A percentile compares a stretch with the other conserved stretches of the same genome.
These are phyloP conservation scores for Berberis thunbergii DNA, from an alignment of 164 flowering plant genomes.

Conservation along the genomic window DNA sequence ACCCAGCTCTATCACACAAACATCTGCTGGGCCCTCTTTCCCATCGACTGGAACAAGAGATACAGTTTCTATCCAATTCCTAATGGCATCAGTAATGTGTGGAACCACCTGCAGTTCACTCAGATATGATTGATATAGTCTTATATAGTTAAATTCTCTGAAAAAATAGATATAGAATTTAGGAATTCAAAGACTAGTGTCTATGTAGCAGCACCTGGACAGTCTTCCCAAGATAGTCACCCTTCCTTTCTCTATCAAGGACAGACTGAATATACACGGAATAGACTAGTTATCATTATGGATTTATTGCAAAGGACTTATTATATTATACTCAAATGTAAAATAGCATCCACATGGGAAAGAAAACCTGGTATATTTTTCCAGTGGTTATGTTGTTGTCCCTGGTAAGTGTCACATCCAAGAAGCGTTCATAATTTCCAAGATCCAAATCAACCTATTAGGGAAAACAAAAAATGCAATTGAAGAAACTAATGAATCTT, in stretches of 20 bases:
- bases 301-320: neutral
- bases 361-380: constrained; percentile 85
- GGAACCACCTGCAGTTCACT: constrained; percentile 71
- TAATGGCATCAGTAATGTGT: constrained; percentile 93
- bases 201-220: constrained; percentile 58
- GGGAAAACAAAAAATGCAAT: neutral
- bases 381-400: constrained; percentile 96
- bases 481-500: too few species aligned
- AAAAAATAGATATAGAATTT: neutral
- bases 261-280: constrained; percentile 53
- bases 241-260: constrained; percentile 80
- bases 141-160: neutral
- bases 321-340: neutral
- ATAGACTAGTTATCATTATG: constrained; percentile 3
- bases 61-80: constrained; percentile 77
- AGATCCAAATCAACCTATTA: constrained; percentile 86
- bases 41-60: constrained; percentile 92
- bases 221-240: constrained; percentile 96
- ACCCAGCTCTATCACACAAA: constrained; percentile 96
- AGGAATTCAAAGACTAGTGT: neutral
- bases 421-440: constrained; percentile 92
- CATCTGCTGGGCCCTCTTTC: constrained; percentile 83
- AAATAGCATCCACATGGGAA: neutral
- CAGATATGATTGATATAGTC: neutral
- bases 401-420: constrained; percentile 87